Evolutionary conservation across 768 basidiomycete species (phyloP).

Genomic region (Russula brevipes): DNA sequence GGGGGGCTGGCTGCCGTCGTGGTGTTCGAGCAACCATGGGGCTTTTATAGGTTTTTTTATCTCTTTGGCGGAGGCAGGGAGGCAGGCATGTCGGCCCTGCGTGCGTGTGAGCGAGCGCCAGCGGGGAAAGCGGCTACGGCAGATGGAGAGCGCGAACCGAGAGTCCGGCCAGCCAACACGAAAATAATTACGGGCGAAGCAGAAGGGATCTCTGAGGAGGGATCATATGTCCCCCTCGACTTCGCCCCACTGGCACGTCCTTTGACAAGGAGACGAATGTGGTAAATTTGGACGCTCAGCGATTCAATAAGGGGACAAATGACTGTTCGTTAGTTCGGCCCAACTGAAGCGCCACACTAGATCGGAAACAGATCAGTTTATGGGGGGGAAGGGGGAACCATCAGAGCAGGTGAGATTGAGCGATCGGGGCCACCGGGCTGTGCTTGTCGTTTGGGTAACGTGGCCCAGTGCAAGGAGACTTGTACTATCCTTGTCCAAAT

Average conservation of each 20-base stretch:
- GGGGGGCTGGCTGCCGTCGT: background rate
- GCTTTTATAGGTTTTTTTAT: conserved; percentile 10
- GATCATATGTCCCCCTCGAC: conserved; percentile 16
- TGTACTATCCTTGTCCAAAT: conserved; percentile 4
- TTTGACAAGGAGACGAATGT: conserved; percentile 4
- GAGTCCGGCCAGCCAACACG: conserved; percentile 6
- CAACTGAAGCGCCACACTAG: conserved; percentile 13
- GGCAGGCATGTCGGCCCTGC: conserved; percentile 7
- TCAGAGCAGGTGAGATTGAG: background rate
- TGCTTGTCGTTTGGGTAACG: conserved; percentile 6
- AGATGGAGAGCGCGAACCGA: conserved; percentile 22
- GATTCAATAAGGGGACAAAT: conserved; percentile 6
- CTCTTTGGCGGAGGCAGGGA: conserved; percentile 1
- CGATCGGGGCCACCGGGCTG: background rate
- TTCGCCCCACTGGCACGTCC: background rate
- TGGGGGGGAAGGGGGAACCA: conserved; percentile 2
- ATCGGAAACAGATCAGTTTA: conserved; percentile 16
- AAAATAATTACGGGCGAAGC: conserved; percentile 18
- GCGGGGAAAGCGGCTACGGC: conserved; percentile 21
- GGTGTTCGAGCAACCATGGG: background rate
- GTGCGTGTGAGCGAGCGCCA: conserved; percentile 8
- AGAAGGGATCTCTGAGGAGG: background rate
- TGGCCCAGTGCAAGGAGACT: background rate
- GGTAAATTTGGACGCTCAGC: conserved; percentile 4
- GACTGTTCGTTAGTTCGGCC: conserved; percentile 10